A percentile compares a stretch with the other conserved stretches of the same genome.
phyloP scores from a whole-genome alignment of 352 stramenopile species.

The Pythium rishiriense region DNA sequence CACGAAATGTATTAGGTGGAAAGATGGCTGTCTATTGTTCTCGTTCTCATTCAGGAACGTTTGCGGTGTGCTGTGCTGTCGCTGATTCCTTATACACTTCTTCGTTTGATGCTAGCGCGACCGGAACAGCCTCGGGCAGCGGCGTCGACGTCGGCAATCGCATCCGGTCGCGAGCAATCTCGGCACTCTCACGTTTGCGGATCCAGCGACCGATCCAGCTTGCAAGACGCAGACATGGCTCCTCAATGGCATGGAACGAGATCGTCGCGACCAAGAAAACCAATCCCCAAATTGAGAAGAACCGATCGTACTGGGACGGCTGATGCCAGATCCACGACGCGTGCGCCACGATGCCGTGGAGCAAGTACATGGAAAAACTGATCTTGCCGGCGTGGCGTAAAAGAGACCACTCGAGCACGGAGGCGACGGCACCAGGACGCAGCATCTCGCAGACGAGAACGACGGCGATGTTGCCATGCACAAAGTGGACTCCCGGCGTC shows the following conservation, averaged over 20 bases:
- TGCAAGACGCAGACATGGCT: constrained; percentile 27
- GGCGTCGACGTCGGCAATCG: not conserved
- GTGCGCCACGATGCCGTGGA: constrained; percentile 45
- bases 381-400: constrained; percentile 45
- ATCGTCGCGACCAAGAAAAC: constrained; percentile 32
- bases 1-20: too few species aligned
- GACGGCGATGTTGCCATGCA: constrained; percentile 30
- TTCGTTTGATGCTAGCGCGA: not conserved
- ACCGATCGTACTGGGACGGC: constrained; percentile 34
- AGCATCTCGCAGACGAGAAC: constrained; percentile 46
- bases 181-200: not conserved
- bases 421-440: constrained; percentile 33
- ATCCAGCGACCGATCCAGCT: not conserved
- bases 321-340: constrained; percentile 28
- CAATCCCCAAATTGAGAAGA: constrained; percentile 36
- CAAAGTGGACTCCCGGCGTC: constrained; percentile 35
- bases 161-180: not conserved
- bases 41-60: too few species aligned
- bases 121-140: not conserved
- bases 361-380: constrained; percentile 51
- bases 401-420: constrained; percentile 42
- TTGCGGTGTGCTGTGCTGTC: not conserved
- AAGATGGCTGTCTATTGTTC: too few species aligned
- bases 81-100: not conserved
- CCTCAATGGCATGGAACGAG: constrained; percentile 40